Base-by-base conservation (phyloP, 1,284 basidiomycete genomes). In the Sanghuangporus weigelae region DNA sequence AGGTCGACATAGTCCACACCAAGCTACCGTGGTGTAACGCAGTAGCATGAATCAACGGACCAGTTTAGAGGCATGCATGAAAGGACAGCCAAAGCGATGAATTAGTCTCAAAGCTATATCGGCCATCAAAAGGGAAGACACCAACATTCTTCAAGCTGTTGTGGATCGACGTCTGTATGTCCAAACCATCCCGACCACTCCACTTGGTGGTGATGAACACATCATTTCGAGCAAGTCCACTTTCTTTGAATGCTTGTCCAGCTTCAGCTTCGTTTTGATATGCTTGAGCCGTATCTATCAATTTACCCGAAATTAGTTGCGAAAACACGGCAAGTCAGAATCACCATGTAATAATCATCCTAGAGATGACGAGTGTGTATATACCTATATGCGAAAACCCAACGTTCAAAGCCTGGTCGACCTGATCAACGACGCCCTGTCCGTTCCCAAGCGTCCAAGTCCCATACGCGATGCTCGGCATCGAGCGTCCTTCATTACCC, bases 1-100 rank as follows among this genome's bases (percentile, higher is more conserved):
- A 92, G 73, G 71, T 92, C 90, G 10, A 93, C 80, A 65, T 87
- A 86, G 3, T 79, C 75, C 7, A 92, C 69, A 0, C 84, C 87
- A 21, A 91, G 79, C 85, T 88, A 51, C 35, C 14, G 19, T 12
- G 26, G 5, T 23, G 21, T 3, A 51, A 51, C 12, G 1, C 44
- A 46, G 26, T 26, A 26, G 26, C 26, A 3, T 26, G 1, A 3
- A 26, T 26, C 26, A 31, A 31, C 26, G 26, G 26, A 31, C 26
- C 26, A 31, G 26, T 31, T 31, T 31, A 5, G 26, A 31, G 26
- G 26, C 26, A 31, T 5, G 26, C 5, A 31, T 31, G 3, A 31
- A 31, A 31, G 26, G 3, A 7, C 42, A 44, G 12, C 42, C 42
- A n/a, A 50, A 53, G 36, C 26, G 8, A 63, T 7, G 23, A 39